Conservation (phyloP, 2,329 filamentous ascomycete genomes). For the Fusarium avenaceum region DNA sequence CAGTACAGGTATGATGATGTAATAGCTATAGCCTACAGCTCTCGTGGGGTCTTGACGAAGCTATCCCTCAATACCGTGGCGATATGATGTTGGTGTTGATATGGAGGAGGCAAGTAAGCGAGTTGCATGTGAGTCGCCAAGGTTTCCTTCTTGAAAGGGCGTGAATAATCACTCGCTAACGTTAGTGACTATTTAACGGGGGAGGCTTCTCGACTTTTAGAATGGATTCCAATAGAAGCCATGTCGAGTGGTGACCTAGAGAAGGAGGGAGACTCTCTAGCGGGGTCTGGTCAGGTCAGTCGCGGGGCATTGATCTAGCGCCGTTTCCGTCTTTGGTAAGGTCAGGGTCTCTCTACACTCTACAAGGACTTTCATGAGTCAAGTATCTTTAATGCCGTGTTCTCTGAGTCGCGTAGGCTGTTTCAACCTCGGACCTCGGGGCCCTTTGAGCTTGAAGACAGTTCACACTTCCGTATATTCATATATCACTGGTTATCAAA, state of each 20-base stretch:
- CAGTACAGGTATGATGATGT: slow-evolving; percentile 18
- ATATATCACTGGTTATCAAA: background rate
- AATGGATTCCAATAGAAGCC: slow-evolving; percentile 34
- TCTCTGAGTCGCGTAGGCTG: slow-evolving; percentile 31
- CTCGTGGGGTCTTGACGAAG: slow-evolving; percentile 1
- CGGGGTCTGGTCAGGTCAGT: slow-evolving; percentile 36
- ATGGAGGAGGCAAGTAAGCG: slow-evolving; percentile 11
- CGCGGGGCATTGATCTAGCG: slow-evolving; percentile 38
- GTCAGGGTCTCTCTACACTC: background rate
- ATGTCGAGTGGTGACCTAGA: slow-evolving; percentile 26
- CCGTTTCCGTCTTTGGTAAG: slow-evolving; percentile 34
- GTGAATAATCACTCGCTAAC: slow-evolving; percentile 30
- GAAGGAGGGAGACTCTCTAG: slow-evolving; percentile 12
- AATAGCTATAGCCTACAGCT: slow-evolving; percentile 33
- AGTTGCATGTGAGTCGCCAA: slow-evolving; percentile 16
- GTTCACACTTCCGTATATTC: background rate
- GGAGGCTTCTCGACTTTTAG: slow-evolving; percentile 40
- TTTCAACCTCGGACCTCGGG: slow-evolving; percentile 1
- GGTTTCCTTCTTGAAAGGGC: slow-evolving; percentile 7
- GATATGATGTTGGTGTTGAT: background rate
- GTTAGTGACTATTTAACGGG: slow-evolving; percentile 12
- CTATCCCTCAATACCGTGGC: slow-evolving; percentile 4
- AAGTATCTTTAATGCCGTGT: slow-evolving; percentile 23
- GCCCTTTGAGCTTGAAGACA: background rate
- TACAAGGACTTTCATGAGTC: slow-evolving; percentile 26